Evolutionary conservation across 306 rosid species (phyloP).

Genomic region (Cucurbita ficifolia): DNA sequence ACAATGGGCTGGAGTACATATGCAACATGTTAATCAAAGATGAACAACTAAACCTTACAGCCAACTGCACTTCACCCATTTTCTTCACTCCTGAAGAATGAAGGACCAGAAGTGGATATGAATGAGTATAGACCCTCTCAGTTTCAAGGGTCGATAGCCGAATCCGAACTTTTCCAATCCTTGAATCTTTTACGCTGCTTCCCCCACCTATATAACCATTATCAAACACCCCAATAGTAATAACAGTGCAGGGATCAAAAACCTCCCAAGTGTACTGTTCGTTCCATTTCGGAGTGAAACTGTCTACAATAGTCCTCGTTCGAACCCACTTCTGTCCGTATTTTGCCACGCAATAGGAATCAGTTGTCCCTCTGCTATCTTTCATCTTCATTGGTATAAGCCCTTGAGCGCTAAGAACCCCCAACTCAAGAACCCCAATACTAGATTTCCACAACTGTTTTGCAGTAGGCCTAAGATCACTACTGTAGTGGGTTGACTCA

Average conservation of each 20-base stretch:
- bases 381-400: constrained; percentile 75
- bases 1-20: constrained; percentile 59
- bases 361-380: constrained; percentile 59
- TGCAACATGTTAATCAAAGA: constrained; percentile 63
- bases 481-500: constrained; percentile 80
- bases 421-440: constrained; percentile 74
- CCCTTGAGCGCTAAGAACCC: constrained; percentile 64
- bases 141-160: constrained; percentile 79
- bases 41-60: constrained; percentile 66
- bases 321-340: constrained; percentile 90
- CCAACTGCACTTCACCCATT: constrained; percentile 76
- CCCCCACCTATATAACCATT: constrained; percentile 55
- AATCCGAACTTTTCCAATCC: constrained; percentile 78
- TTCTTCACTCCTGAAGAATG: constrained; percentile 82
- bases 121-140: constrained; percentile 68
- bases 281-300: constrained; percentile 63
- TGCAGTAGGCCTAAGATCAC: constrained; percentile 93
- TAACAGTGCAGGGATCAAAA: constrained; percentile 65
- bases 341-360: constrained; percentile 81
- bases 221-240: constrained; percentile 70
- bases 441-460: constrained; percentile 66
- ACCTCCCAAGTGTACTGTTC: constrained; percentile 96
- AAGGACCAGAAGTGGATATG: constrained; percentile 64
- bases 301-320: constrained; percentile 61
- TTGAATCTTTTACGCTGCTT: constrained; percentile 50